Conservation (phyloP, 805 yeast species). For the Candida pseudoglaebosa region DNA sequence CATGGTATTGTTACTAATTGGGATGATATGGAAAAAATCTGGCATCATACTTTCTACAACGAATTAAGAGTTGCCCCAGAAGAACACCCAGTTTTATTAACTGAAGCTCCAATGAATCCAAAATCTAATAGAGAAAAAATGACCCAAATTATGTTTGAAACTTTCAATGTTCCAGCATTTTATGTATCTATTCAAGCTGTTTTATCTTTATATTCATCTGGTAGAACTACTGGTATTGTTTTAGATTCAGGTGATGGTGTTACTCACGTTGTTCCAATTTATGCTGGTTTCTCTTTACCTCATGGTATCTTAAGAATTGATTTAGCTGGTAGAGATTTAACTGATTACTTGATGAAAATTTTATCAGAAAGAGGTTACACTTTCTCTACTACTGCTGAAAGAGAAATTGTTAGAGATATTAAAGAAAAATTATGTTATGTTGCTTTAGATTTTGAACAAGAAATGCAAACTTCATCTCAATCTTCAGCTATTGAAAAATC, state of each 20-base stretch:
- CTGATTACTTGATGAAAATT: constrained; percentile 98
- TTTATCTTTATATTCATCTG: constrained; percentile 95
- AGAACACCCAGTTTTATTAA: constrained; percentile 98
- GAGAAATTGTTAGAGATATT: constrained; percentile 92
- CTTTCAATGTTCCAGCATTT: constrained; percentile 99
- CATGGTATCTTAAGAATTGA: constrained; percentile 98
- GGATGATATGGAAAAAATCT: constrained; percentile 99
- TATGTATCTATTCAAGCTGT: constrained; percentile 99
- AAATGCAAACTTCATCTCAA: constrained; percentile 98
- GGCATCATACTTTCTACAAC: constrained; percentile 99
- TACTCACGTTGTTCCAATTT: constrained; percentile 99
- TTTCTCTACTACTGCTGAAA: constrained; percentile 98
- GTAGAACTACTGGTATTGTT: constrained; percentile 99
- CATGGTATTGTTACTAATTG: constrained; percentile 99
- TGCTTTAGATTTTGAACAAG: constrained; percentile 98
- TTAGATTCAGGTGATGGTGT: constrained; percentile 99
- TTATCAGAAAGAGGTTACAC: constrained; percentile 98
- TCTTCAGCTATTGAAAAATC: constrained; percentile 97
- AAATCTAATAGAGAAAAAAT: constrained; percentile 99
- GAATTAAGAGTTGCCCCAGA: constrained; percentile 99
- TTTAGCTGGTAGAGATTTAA: constrained; percentile 99
- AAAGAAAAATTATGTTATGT: constrained; percentile 99
- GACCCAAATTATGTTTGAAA: constrained; percentile 99
- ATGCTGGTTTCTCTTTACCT: constrained; percentile 99
- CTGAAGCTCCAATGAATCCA: constrained; percentile 99